Evolutionary conservation across 176 grass and related monocot species (phyloP).

Genomic region (Oryza nivara): DNA sequence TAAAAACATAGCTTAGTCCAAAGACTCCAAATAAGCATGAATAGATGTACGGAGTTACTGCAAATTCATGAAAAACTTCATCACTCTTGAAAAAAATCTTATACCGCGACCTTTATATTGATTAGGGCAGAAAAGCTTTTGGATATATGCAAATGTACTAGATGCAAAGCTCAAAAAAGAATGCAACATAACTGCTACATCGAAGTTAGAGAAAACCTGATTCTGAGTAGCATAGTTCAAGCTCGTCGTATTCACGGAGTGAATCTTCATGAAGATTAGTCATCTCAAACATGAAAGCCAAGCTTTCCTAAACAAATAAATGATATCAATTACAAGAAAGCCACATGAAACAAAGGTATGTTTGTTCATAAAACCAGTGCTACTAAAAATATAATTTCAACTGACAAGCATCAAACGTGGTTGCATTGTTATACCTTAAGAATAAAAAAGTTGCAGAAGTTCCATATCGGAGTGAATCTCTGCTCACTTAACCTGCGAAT

Average conservation of each 20-base stretch:
- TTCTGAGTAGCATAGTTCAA: conserved; percentile 98
- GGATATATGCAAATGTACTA: conserved; percentile 17
- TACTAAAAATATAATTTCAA: conserved; percentile 32
- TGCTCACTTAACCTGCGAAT: conserved; percentile 94
- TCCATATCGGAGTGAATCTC: conserved; percentile 87
- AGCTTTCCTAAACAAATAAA: conserved; percentile 80
- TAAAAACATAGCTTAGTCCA: conserved; percentile 4
- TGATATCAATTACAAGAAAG: conserved; percentile 19
- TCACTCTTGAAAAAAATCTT: conserved; percentile 11
- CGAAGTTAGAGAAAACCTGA: conserved; percentile 64
- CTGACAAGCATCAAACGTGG: conserved; percentile 13
- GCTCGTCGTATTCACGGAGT: conserved; percentile 95
- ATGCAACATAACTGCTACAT: conserved; percentile 27
- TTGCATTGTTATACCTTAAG: conserved; percentile 67
- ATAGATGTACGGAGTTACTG: not conserved
- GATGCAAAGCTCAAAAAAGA: conserved; percentile 30
- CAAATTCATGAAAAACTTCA: conserved; percentile 17
- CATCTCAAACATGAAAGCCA: conserved; percentile 99
- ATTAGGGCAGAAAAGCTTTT: conserved; percentile 1
- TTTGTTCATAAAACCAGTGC: conserved; percentile 23
- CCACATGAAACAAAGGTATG: conserved; percentile 11
- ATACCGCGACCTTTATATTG: not conserved
- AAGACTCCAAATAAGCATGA: conserved; percentile 16
- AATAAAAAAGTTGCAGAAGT: conserved; percentile 99
- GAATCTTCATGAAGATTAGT: conserved; percentile 96